These are phyloP conservation scores for Mariannaea elegans DNA, from an alignment of 2,329 filamentous ascomycete genomes.

Conservation along the genomic window DNA sequence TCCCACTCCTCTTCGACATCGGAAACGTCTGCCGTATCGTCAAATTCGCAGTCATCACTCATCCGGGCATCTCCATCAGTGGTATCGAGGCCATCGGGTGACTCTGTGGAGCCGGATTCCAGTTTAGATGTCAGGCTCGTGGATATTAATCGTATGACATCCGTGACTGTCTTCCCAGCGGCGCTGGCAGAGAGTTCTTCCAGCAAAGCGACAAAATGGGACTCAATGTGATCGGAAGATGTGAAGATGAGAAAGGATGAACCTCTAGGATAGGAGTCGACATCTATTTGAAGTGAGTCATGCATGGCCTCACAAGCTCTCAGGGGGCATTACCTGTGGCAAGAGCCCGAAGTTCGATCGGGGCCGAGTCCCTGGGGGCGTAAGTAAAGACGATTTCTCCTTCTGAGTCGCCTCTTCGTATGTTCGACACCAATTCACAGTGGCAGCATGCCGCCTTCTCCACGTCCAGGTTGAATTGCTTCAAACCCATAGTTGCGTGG, in stretches of 20 bases:
- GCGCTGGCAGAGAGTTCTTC: slow-evolving; percentile 47
- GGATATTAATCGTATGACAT: slow-evolving; percentile 29
- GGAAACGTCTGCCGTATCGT: slow-evolving; percentile 21
- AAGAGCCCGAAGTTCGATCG: slow-evolving; percentile 50
- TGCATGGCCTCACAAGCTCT: neutral
- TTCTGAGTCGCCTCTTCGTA: slow-evolving; percentile 73
- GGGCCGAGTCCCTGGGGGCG: slow-evolving; percentile 36
- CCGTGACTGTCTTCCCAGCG: slow-evolving; percentile 41
- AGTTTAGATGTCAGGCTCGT: slow-evolving; percentile 25
- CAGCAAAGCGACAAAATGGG: slow-evolving; percentile 55
- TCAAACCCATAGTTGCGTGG: slow-evolving; percentile 65
- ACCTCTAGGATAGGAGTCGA: slow-evolving; percentile 49
- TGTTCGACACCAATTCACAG: slow-evolving; percentile 59
- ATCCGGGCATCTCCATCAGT: neutral
- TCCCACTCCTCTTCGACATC: slow-evolving; percentile 25
- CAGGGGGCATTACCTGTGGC: slow-evolving; percentile 43
- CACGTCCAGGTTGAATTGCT: slow-evolving; percentile 70
- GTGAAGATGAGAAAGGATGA: slow-evolving; percentile 56
- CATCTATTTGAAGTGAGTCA: slow-evolving; percentile 27
- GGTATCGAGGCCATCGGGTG: neutral
- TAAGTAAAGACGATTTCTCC: slow-evolving; percentile 75
- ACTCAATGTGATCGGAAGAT: slow-evolving; percentile 46
- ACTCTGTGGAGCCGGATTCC: neutral
- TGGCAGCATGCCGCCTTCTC: slow-evolving; percentile 49
- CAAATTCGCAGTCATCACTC: slow-evolving; percentile 16